Evolutionary conservation across 805 yeast species (phyloP).

Genomic region (Brettanomyces custersianus): DNA sequence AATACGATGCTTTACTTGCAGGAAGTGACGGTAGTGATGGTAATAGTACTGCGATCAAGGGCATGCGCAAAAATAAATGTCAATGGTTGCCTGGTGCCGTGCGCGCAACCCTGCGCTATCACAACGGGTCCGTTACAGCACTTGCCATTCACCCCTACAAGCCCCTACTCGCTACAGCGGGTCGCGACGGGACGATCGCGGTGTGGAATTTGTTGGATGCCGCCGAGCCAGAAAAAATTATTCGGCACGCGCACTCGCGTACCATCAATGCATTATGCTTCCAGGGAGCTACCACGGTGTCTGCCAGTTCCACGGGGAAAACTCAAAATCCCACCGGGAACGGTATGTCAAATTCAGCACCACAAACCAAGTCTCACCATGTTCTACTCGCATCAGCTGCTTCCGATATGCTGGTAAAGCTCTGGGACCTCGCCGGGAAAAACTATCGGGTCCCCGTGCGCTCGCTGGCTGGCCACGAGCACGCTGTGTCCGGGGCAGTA

Average conservation of each 20-base stretch:
- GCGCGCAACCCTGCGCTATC: slow-evolving; percentile 40
- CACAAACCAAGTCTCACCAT: not conserved
- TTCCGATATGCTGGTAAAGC: slow-evolving; percentile 46
- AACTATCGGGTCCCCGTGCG: slow-evolving; percentile 30
- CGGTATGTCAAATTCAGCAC: too few relatives aligned
- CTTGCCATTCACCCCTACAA: slow-evolving; percentile 68
- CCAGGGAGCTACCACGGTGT: slow-evolving; percentile 29
- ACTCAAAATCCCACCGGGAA: too few relatives aligned
- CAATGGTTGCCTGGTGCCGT: slow-evolving; percentile 57
- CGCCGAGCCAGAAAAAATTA: slow-evolving; percentile 49
- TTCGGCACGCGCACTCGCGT: slow-evolving; percentile 67
- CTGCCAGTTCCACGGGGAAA: slow-evolving; percentile 3
- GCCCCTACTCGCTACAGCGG: slow-evolving; percentile 55
- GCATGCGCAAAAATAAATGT: slow-evolving; percentile 22
- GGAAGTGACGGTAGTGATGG: slow-evolving; percentile 1
- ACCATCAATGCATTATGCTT: slow-evolving; percentile 51
- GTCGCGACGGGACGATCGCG: slow-evolving; percentile 63
- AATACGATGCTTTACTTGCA: slow-evolving; percentile 4
- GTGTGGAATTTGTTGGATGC: slow-evolving; percentile 63
- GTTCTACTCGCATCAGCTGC: slow-evolving; percentile 39
- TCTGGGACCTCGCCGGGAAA: slow-evolving; percentile 49
- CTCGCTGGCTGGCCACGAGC: slow-evolving; percentile 79
- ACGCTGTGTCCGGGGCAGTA: slow-evolving; percentile 59
- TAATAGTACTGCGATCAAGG: slow-evolving; percentile 8
- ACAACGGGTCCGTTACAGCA: slow-evolving; percentile 50